Evolutionary conservation across 345 rosid species (phyloP).

Genomic region (Eutrema japonicum): DNA sequence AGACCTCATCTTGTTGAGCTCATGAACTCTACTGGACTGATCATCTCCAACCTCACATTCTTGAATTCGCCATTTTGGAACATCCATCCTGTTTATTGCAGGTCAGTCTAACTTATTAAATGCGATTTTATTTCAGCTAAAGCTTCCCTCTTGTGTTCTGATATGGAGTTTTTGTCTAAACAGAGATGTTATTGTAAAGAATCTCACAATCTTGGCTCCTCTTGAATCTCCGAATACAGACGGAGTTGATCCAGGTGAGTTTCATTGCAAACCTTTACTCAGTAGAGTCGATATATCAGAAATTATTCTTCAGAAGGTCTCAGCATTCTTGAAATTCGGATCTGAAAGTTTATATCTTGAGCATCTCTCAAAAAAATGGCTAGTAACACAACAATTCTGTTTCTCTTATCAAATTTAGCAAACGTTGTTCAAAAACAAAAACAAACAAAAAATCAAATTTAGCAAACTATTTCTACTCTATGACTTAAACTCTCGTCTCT

Average conservation of each 20-base stretch:
- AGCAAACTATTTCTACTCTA: no score
- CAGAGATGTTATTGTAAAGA: constrained; percentile 83
- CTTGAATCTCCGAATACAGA: constrained; percentile 95
- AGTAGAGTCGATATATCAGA: background rate
- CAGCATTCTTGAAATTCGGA: no score
- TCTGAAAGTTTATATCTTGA: no score
- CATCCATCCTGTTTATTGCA: constrained; percentile 97
- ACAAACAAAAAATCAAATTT: no score
- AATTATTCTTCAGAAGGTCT: no score
- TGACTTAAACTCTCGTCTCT: no score
- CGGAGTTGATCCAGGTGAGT: constrained; percentile 94
- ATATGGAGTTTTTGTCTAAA: constrained; percentile 51
- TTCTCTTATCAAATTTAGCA: no score
- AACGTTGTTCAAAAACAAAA: no score
- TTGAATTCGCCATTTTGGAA: constrained; percentile 96
- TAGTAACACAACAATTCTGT: no score
- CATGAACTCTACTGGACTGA: constrained; percentile 79
- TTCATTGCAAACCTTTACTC: constrained; percentile 10
- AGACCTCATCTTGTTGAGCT: constrained; percentile 96
- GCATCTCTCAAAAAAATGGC: no score
- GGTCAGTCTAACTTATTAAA: constrained; percentile 52
- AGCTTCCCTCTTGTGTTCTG: constrained; percentile 4
- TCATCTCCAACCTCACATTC: constrained; percentile 88
- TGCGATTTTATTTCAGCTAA: background rate
- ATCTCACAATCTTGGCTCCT: constrained; percentile 92